These are phyloP conservation scores for Arachnopeziza araneosa DNA, from an alignment of 2,329 filamentous ascomycete genomes.

Conservation along the genomic window DNA sequence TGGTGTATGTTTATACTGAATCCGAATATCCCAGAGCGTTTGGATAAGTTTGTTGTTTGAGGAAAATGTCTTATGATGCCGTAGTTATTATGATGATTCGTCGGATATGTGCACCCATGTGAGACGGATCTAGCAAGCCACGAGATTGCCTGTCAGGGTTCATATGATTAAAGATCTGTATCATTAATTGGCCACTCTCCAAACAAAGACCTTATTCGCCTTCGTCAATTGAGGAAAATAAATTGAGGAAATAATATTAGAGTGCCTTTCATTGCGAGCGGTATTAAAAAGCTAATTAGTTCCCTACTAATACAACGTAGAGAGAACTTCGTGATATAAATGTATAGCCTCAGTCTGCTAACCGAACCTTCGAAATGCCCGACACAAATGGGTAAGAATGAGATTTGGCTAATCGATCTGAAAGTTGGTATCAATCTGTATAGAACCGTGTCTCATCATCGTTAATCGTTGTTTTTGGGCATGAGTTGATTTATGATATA, in stretches of 20 bases:
- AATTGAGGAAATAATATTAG: too few species aligned
- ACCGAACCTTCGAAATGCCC: background rate
- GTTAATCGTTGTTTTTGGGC: conserved; percentile 7
- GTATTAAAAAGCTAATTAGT: background rate
- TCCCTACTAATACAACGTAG: background rate
- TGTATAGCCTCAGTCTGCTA: background rate
- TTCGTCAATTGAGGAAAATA: too few species aligned
- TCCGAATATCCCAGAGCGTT: background rate
- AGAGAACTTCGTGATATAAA: background rate
- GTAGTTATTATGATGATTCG: background rate
- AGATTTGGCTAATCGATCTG: background rate
- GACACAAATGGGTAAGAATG: background rate
- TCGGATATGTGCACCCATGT: background rate
- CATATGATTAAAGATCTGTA: background rate
- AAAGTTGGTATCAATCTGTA: conserved; percentile 9
- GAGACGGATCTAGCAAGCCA: background rate
- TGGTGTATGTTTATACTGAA: background rate
- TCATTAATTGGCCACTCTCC: too few species aligned
- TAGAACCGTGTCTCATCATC: conserved; percentile 15
- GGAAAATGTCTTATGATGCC: background rate
- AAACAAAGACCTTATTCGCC: too few species aligned
- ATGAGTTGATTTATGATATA: background rate
- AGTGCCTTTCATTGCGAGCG: background rate
- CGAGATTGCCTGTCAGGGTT: background rate
- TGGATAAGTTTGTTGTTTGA: background rate